phyloP scores from a whole-genome alignment of 768 basidiomycete species.

The Hortiboletus campestris region DNA sequence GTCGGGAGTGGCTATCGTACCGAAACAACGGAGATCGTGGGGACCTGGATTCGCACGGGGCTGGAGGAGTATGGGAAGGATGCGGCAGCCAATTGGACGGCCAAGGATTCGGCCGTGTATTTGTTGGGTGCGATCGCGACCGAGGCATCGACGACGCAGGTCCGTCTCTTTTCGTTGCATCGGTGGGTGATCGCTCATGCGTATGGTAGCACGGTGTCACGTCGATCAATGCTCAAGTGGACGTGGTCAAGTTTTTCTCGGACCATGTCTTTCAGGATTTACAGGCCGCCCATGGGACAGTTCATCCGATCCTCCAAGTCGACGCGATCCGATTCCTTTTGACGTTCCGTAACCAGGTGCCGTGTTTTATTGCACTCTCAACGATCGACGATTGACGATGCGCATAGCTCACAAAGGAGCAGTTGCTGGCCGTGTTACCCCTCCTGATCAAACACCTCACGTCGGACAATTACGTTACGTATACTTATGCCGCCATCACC shows the following conservation, averaged over 20 bases:
- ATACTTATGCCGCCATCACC: slow-evolving; percentile 97
- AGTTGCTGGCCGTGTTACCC: slow-evolving; percentile 88
- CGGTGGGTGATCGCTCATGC: not conserved
- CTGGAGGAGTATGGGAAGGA: slow-evolving; percentile 67
- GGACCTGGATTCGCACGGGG: slow-evolving; percentile 77
- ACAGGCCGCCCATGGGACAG: slow-evolving; percentile 60
- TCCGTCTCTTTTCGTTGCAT: slow-evolving; percentile 31
- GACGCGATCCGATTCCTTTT: slow-evolving; percentile 94
- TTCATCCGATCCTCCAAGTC: slow-evolving; percentile 90
- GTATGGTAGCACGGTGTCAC: slow-evolving; percentile 80
- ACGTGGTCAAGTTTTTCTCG: slow-evolving; percentile 95
- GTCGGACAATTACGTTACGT: slow-evolving; percentile 86
- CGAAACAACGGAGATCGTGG: slow-evolving; percentile 85
- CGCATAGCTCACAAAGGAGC: slow-evolving; percentile 82
- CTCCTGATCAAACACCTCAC: slow-evolving; percentile 78
- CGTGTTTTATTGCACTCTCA: not conserved
- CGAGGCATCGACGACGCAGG: slow-evolving; percentile 82
- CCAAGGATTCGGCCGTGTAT: slow-evolving; percentile 93
- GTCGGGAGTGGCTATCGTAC: slow-evolving; percentile 77
- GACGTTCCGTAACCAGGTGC: slow-evolving; percentile 94
- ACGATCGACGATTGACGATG: not conserved
- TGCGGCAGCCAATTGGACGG: slow-evolving; percentile 70
- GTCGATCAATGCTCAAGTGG: slow-evolving; percentile 85
- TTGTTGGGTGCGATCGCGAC: slow-evolving; percentile 92
- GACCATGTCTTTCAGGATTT: slow-evolving; percentile 88